Conservation (phyloP, 345 rosid genomes). For the Eucalyptus regnans region DNA sequence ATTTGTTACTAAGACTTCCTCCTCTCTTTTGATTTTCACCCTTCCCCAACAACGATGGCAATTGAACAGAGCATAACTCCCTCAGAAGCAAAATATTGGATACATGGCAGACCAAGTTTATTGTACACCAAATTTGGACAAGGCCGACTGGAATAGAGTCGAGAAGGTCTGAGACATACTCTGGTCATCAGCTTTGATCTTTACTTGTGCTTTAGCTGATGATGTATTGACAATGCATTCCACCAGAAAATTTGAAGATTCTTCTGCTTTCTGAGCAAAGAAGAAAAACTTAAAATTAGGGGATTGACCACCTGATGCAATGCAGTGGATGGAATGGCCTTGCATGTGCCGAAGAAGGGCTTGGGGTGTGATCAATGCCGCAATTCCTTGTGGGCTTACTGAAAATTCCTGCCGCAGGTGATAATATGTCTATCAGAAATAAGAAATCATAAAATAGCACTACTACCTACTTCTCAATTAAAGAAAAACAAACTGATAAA, state of each 20-base stretch:
- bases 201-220: conserved; percentile 61
- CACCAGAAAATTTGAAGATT: conserved; percentile 45
- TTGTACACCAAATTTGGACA: conserved; percentile 48
- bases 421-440: not conserved
- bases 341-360: conserved; percentile 83
- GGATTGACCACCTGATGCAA: conserved; percentile 90
- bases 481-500: not conserved
- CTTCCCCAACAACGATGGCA: not conserved
- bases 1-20: not conserved
- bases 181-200: conserved; percentile 83
- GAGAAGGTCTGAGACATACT: conserved; percentile 50
- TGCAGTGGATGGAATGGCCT: conserved; percentile 74
- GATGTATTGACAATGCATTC: conserved; percentile 86
- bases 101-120: conserved; percentile 2
- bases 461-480: not conserved
- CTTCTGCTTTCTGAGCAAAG: conserved; percentile 81
- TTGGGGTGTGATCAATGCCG: conserved; percentile 59
- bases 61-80: not conserved
- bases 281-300: conserved; percentile 93
- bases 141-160: conserved; percentile 41
- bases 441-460: not conserved
- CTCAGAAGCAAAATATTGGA: not conserved
- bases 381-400: conserved; percentile 60
- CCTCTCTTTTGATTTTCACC: not conserved
- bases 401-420: conserved; percentile 41